Percentiles rank a stretch among this genome's conserved stretches.
These are phyloP conservation scores for Allium sativum DNA, from an alignment of 106 monocot species.

Conservation along the genomic window DNA sequence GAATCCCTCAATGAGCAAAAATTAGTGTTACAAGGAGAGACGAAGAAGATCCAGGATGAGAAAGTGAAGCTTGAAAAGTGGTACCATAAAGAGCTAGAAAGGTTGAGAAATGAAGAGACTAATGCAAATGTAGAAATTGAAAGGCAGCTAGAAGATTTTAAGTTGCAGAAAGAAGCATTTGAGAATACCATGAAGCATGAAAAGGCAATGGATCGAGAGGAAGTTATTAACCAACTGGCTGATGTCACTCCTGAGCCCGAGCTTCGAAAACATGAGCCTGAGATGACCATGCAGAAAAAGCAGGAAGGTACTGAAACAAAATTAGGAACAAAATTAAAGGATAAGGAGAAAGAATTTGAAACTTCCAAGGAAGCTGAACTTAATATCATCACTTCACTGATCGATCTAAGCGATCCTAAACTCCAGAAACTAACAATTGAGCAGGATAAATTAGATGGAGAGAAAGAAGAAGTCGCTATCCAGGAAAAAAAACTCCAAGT, in stretches of 20 bases:
- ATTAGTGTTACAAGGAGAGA: slow-evolving; percentile 31
- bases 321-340: slow-evolving; percentile 34
- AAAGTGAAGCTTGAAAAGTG: slow-evolving; percentile 57
- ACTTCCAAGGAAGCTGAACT: slow-evolving; percentile 35
- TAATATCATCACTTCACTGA: slow-evolving; percentile 35
- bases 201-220: slow-evolving; percentile 28
- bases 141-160: slow-evolving; percentile 55
- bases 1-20: slow-evolving; percentile 79
- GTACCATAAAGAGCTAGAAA: slow-evolving; percentile 45
- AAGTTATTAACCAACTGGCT: slow-evolving; percentile 37
- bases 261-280: slow-evolving; percentile 41
- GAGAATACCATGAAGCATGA: slow-evolving; percentile 52
- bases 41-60: slow-evolving; percentile 39
- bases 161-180: slow-evolving; percentile 61
- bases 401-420: slow-evolving; percentile 34
- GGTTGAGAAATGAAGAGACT: slow-evolving; percentile 33
- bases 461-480: slow-evolving; percentile 32
- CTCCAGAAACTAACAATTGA: slow-evolving; percentile 49
- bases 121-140: slow-evolving; percentile 21
- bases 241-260: slow-evolving; percentile 37
- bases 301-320: slow-evolving; percentile 31
- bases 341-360: slow-evolving; percentile 44
- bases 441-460: slow-evolving; percentile 43
- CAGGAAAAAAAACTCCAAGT: slow-evolving; percentile 38
- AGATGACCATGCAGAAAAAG: slow-evolving; percentile 45